Evolutionary conservation across 345 rosid species (phyloP).

Genomic region (Ailanthus altissimus): DNA sequence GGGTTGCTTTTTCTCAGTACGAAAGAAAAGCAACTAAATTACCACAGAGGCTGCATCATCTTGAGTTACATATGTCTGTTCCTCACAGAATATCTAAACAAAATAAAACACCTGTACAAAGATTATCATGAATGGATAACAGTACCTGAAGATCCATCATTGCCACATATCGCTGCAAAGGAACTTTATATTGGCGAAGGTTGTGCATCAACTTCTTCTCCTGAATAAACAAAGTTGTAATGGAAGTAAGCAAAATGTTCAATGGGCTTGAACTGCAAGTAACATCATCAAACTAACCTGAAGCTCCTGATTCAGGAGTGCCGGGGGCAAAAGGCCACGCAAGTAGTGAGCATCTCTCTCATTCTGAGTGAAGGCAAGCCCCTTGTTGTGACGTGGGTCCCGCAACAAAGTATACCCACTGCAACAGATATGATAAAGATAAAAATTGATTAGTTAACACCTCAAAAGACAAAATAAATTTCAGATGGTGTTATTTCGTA

Average conservation of each 20-base stretch:
- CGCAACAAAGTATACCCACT: constrained; percentile 87
- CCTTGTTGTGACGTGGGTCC: constrained; percentile 89
- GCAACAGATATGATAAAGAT: constrained; percentile 21
- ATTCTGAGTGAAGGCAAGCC: constrained; percentile 74
- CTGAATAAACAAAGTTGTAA: constrained; percentile 37
- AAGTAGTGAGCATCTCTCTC: constrained; percentile 95
- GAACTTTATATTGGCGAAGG: constrained; percentile 81
- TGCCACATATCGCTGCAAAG: constrained; percentile 84
- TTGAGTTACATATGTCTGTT: no score
- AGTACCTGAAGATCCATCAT: constrained; percentile 96
- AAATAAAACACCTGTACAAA: not conserved
- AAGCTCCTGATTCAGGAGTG: constrained; percentile 65
- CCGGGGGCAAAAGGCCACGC: constrained; percentile 93
- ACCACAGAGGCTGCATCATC: no score
- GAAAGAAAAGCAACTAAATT: no score
- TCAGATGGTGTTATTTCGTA: not conserved
- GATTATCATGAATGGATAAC: not conserved
- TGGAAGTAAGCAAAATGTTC: constrained; percentile 8
- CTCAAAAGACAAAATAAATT: not conserved
- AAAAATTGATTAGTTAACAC: not conserved
- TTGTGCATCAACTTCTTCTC: constrained; percentile 72
- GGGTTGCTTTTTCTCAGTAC: no score
- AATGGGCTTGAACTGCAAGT: not conserved
- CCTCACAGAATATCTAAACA: not conserved
- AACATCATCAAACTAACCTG: constrained; percentile 50